Conservation (phyloP, 2,329 filamentous ascomycete genomes). For the Lachnellula willkommii region DNA sequence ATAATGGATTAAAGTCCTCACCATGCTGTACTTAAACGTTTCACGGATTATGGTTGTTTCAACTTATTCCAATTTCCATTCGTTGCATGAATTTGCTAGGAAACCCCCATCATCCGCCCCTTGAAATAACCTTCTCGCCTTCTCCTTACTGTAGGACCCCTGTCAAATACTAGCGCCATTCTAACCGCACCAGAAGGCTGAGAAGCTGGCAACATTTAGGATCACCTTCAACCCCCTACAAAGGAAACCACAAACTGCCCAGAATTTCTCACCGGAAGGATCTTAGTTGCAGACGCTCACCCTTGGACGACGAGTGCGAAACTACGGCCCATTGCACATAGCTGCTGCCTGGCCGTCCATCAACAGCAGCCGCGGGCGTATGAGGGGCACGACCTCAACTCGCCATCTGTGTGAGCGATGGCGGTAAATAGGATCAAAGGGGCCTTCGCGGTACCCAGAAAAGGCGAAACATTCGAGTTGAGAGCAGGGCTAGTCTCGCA, state of each 20-base stretch:
- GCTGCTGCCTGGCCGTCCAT: constrained; percentile 20
- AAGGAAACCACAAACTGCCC: background rate
- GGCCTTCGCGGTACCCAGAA: constrained; percentile 86
- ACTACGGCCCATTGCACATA: constrained; percentile 17
- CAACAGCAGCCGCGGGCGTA: constrained; percentile 25
- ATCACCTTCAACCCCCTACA: background rate
- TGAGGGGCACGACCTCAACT: constrained; percentile 34
- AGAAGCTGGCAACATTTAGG: constrained; percentile 1
- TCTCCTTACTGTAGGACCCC: background rate
- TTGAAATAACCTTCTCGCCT: too few species aligned
- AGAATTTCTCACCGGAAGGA: background rate
- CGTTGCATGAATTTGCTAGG: constrained; percentile 13
- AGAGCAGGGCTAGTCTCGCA: constrained; percentile 93
- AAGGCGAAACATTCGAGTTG: constrained; percentile 97
- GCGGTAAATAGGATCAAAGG: constrained; percentile 94
- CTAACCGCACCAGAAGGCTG: constrained; percentile 8
- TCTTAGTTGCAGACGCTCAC: background rate
- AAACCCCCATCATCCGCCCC: background rate
- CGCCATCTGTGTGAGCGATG: constrained; percentile 51
- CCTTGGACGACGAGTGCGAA: constrained; percentile 1
- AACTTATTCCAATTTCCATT: constrained; percentile 2
- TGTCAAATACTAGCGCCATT: constrained; percentile 13
- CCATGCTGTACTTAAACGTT: constrained; percentile 18
- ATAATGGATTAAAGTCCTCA: constrained; percentile 9
- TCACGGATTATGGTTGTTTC: constrained; percentile 15